Percentiles rank a stretch among this genome's conserved stretches.
Evolutionary conservation across 257 asterid species (phyloP).

Genomic region (Lycium ferocissimum): DNA sequence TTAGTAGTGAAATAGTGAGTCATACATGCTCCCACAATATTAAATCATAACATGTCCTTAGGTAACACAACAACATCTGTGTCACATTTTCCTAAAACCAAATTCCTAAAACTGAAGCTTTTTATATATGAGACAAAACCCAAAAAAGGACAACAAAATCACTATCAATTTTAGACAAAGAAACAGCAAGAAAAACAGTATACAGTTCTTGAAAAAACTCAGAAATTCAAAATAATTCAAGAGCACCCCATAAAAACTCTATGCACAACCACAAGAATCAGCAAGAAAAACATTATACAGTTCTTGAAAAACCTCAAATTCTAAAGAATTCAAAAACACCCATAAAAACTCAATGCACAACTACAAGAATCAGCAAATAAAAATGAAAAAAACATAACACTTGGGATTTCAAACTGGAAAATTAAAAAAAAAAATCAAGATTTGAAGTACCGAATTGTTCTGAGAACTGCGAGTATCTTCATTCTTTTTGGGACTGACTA

Average conservation of each 20-base stretch:
- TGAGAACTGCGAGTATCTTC: constrained; percentile 18
- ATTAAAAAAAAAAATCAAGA: not conserved
- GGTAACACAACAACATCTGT: not conserved
- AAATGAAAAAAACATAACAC: not conserved
- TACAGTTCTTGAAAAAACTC: not conserved
- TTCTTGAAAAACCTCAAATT: not conserved
- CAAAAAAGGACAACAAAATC: not conserved
- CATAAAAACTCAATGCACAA: constrained; percentile 1
- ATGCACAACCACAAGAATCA: not conserved
- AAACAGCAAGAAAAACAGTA: not conserved
- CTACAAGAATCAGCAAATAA: not conserved
- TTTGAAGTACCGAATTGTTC: constrained; percentile 10
- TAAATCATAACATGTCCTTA: not conserved
- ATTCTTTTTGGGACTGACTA: no score
- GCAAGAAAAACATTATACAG: not conserved
- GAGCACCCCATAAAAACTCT: constrained; percentile 4
- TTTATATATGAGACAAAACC: not conserved
- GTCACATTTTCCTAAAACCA: not conserved
- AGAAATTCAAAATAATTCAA: not conserved
- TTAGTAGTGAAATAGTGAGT: not conserved
- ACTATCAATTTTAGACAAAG: not conserved
- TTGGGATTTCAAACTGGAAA: not conserved
- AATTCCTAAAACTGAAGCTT: not conserved
- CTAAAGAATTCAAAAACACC: not conserved
- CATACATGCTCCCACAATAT: constrained; percentile 10